Evolutionary conservation across 163 green algal species (phyloP).

Genomic region (Smithsoniella earleae): DNA sequence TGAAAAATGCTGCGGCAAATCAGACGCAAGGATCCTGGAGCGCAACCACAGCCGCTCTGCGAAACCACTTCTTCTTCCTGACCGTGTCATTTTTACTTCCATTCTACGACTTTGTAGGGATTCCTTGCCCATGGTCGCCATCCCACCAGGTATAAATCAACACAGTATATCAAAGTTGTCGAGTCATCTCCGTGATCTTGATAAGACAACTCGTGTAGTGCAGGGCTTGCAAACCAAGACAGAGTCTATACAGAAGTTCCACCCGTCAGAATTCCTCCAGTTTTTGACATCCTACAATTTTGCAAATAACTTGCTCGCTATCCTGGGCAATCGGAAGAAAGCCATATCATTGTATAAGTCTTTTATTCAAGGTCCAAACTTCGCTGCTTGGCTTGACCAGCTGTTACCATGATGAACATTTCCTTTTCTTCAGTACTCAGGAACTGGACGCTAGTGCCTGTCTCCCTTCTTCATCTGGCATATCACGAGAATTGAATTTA

Average conservation of each 20-base stretch:
- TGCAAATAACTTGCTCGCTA: neutral
- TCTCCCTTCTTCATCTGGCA: no score
- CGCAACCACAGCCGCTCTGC: neutral
- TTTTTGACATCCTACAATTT: neutral
- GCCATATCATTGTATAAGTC: constrained; percentile 25
- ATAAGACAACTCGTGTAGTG: no score
- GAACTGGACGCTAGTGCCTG: no score
- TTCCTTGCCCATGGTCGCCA: neutral
- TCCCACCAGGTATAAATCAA: neutral
- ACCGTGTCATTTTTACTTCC: neutral
- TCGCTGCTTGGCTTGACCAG: constrained; percentile 31
- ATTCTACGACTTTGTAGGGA: constrained; percentile 1
- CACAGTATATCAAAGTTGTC: neutral
- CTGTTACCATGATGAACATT: no score
- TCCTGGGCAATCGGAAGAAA: neutral
- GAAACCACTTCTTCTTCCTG: neutral
- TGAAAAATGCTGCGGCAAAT: neutral
- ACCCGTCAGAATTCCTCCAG: neutral
- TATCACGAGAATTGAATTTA: no score
- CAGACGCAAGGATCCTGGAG: no score
- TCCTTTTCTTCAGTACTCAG: no score
- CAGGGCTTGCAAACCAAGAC: no score
- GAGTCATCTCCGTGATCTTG: neutral
- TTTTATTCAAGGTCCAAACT: constrained; percentile 33
- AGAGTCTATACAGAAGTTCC: no score